These are phyloP conservation scores for Cyamopsis tetragonoloba DNA, from an alignment of 306 rosid species.

Conservation along the genomic window DNA sequence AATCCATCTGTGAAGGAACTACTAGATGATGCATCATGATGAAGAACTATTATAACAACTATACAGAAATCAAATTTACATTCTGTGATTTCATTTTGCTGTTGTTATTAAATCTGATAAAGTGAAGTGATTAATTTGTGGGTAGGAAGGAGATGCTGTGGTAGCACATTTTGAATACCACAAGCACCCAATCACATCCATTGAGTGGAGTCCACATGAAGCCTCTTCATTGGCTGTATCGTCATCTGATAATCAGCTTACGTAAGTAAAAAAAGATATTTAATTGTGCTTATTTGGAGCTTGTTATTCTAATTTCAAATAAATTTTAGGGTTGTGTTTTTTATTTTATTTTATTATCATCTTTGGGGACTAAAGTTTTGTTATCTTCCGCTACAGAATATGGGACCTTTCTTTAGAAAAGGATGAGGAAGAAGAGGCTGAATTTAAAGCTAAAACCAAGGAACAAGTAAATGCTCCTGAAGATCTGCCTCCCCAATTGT, in stretches of 20 bases:
- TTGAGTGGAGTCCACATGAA: slow-evolving; percentile 97
- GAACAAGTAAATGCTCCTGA: slow-evolving; percentile 82
- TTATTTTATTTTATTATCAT: background rate
- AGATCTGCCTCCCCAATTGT: slow-evolving; percentile 96
- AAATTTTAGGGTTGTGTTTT: background rate
- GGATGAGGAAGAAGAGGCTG: slow-evolving; percentile 96
- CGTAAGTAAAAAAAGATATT: slow-evolving; percentile 49
- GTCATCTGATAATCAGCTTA: slow-evolving; percentile 89
- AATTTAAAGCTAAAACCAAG: slow-evolving; percentile 72
- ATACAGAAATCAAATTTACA: background rate
- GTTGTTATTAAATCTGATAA: slow-evolving; percentile 18
- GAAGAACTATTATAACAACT: slow-evolving; percentile 1
- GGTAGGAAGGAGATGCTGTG: slow-evolving; percentile 72
- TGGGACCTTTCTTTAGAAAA: slow-evolving; percentile 96
- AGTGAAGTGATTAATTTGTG: slow-evolving; percentile 15
- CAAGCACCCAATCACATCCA: slow-evolving; percentile 82
- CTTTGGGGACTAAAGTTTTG: background rate
- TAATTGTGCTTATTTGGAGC: background rate
- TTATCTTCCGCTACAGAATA: slow-evolving; percentile 52
- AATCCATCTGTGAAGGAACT: background rate
- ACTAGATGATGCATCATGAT: slow-evolving; percentile 3
- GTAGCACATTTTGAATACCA: slow-evolving; percentile 91
- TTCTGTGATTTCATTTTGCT: background rate
- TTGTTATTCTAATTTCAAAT: background rate
- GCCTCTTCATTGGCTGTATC: slow-evolving; percentile 86